A percentile compares a stretch with the other conserved stretches of the same genome.
These are phyloP conservation scores for Aspergillus carbonarius DNA, from an alignment of 2,329 filamentous ascomycete species.

Conservation along the genomic window DNA sequence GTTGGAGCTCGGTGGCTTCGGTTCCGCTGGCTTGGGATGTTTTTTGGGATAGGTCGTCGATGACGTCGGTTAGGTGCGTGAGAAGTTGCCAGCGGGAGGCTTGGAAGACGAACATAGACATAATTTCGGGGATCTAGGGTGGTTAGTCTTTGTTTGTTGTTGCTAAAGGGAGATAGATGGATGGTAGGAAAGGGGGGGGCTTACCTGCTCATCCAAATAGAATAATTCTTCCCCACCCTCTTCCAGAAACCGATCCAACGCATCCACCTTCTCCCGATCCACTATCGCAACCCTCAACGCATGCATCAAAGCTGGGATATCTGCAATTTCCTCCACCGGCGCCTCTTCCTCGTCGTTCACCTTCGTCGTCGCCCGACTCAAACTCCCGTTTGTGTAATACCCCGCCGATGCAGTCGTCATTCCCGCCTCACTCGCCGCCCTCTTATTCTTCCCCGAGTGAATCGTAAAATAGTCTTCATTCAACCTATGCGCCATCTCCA, in stretches of 20 bases:
- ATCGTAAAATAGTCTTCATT: conserved; percentile 80
- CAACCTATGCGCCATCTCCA: conserved; percentile 60
- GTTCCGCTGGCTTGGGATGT: conserved; percentile 42
- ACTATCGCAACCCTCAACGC: conserved; percentile 70
- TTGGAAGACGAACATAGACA: conserved; percentile 86
- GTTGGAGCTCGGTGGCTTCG: conserved; percentile 44
- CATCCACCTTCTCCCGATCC: conserved; percentile 87
- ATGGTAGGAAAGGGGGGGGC: not conserved
- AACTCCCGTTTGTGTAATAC: conserved; percentile 28
- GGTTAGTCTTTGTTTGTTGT: not conserved
- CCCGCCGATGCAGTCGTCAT: conserved; percentile 17
- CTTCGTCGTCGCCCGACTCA: conserved; percentile 41
- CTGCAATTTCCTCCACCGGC: conserved; percentile 55
- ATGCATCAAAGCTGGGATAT: conserved; percentile 68
- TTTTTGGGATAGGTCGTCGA: conserved; percentile 54
- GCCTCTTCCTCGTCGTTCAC: conserved; percentile 43
- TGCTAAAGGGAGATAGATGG: too few relatives aligned
- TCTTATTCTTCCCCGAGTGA: conserved; percentile 51
- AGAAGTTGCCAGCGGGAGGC: conserved; percentile 77
- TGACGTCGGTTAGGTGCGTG: conserved; percentile 63
- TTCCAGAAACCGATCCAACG: conserved; percentile 76
- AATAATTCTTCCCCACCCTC: conserved; percentile 73
- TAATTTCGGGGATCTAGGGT: conserved; percentile 72
- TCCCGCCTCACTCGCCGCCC: conserved; percentile 43
- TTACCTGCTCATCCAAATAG: conserved; percentile 65